phyloP scores from a whole-genome alignment of 805 yeast genomes.

The Nakazawaea wyomingensis region DNA sequence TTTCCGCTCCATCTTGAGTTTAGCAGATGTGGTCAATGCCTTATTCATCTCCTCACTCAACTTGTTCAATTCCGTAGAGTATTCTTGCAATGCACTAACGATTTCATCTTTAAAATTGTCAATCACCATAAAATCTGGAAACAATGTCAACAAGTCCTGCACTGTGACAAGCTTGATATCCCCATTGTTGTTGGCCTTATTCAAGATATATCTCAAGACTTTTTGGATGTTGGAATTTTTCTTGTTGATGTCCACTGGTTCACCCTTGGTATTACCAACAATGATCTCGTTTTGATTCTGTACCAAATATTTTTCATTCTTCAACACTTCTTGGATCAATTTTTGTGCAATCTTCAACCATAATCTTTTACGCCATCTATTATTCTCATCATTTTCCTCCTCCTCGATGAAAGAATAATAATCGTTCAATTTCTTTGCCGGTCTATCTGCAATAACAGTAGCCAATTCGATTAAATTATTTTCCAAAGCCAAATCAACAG shows the following conservation, averaged over 20 bases:
- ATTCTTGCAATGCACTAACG: slow-evolving; percentile 69
- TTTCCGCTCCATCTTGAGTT: slow-evolving; percentile 55
- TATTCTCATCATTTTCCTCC: slow-evolving; percentile 30
- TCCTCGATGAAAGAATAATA: slow-evolving; percentile 29
- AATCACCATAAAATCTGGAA: slow-evolving; percentile 79
- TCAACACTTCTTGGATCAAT: slow-evolving; percentile 32
- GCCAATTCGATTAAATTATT: slow-evolving; percentile 56
- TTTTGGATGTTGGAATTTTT: slow-evolving; percentile 22
- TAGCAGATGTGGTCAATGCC: slow-evolving; percentile 54
- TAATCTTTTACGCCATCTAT: slow-evolving; percentile 52
- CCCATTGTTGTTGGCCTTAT: slow-evolving; percentile 32
- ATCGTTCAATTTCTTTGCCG: slow-evolving; percentile 38
- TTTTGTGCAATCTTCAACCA: slow-evolving; percentile 66
- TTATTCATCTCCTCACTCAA: slow-evolving; percentile 72
- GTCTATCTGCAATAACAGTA: slow-evolving; percentile 49
- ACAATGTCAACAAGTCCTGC: slow-evolving; percentile 76
- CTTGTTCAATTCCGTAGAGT: slow-evolving; percentile 60
- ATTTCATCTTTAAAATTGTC: slow-evolving; percentile 82
- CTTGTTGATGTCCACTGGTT: slow-evolving; percentile 27
- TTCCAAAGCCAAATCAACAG: slow-evolving; percentile 67
- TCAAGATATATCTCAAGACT: slow-evolving; percentile 31
- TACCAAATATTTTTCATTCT: slow-evolving; percentile 22
- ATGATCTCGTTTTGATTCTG: slow-evolving; percentile 11
- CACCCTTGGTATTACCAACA: slow-evolving; percentile 10
- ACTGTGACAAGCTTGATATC: slow-evolving; percentile 41